Evolutionary conservation across 1,284 basidiomycete genomes (phyloP).

Genomic region (Leccinum pachyderme): DNA sequence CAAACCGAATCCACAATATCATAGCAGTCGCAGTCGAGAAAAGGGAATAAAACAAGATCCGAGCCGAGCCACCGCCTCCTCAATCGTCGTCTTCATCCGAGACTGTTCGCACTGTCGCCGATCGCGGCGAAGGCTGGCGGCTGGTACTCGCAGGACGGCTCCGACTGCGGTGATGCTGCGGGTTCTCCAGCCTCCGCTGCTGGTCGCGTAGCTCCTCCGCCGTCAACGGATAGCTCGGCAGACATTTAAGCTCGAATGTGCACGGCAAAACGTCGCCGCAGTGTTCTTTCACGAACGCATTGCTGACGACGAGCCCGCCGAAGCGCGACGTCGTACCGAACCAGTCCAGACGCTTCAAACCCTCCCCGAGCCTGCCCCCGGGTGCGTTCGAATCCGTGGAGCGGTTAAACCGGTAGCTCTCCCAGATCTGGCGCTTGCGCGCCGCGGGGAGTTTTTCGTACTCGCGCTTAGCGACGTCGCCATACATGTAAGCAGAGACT

Average conservation of each 20-base stretch:
- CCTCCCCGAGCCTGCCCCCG: conserved; percentile 59
- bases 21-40: not conserved
- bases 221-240: conserved; percentile 45
- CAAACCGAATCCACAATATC: conserved; percentile 2
- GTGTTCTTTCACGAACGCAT: conserved; percentile 41
- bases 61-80: not conserved
- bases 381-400: conserved; percentile 60
- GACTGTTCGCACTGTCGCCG: conserved; percentile 9
- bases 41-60: not conserved
- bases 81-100: conserved; percentile 18
- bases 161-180: conserved; percentile 18
- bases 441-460: conserved; percentile 40
- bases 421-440: conserved; percentile 41
- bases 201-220: conserved; percentile 50
- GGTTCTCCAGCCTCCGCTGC: conserved; percentile 35
- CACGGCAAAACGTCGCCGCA: conserved; percentile 53
- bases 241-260: conserved; percentile 57
- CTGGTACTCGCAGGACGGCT: conserved; percentile 16
- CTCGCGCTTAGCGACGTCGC: conserved; percentile 49
- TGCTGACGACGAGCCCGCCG: conserved; percentile 55
- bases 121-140: conserved; percentile 18
- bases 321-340: conserved; percentile 55
- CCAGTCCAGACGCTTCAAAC: conserved; percentile 64
- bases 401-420: conserved; percentile 62
- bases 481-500: conserved; percentile 49